phyloP scores from a whole-genome alignment of 1,284 basidiomycete genomes.

The Polyporus tsugae region DNA sequence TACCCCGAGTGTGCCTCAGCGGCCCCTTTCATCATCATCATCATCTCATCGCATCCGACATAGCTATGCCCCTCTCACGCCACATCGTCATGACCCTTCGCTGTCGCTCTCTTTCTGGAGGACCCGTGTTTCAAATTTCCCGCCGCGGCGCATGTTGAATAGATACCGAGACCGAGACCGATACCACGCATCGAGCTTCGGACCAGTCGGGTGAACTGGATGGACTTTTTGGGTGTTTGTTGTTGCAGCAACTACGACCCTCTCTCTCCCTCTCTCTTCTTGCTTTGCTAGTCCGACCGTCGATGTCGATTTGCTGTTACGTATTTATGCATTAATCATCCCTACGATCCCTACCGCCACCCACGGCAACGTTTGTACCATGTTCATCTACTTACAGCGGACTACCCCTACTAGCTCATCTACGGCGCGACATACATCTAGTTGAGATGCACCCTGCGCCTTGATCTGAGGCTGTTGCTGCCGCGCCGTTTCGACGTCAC shows the following conservation, averaged over 20 bases:
- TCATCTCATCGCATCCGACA: constrained; percentile 4
- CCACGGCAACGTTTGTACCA: constrained; percentile 21
- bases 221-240: constrained; percentile 6
- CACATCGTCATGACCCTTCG: constrained; percentile 3
- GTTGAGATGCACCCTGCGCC: neutral
- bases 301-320: constrained; percentile 22
- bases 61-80: constrained; percentile 9
- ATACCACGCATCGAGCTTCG: neutral
- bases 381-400: constrained; percentile 14
- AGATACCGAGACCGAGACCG: constrained; percentile 6
- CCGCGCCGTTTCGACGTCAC: too few species aligned
- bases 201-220: neutral
- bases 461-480: neutral
- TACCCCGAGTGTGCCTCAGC: neutral
- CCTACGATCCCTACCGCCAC: neutral
- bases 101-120: neutral
- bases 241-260: neutral
- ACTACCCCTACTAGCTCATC: constrained; percentile 13
- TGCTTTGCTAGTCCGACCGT: neutral
- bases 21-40: neutral
- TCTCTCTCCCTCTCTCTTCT: neutral
- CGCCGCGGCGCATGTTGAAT: constrained; percentile 2
- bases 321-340: constrained; percentile 33
- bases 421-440: constrained; percentile 9
- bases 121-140: constrained; percentile 2